These are phyloP conservation scores for Apophysomyces trapeziformis DNA, from an alignment of 371 early-diverging fungal genomes.

Conservation along the genomic window DNA sequence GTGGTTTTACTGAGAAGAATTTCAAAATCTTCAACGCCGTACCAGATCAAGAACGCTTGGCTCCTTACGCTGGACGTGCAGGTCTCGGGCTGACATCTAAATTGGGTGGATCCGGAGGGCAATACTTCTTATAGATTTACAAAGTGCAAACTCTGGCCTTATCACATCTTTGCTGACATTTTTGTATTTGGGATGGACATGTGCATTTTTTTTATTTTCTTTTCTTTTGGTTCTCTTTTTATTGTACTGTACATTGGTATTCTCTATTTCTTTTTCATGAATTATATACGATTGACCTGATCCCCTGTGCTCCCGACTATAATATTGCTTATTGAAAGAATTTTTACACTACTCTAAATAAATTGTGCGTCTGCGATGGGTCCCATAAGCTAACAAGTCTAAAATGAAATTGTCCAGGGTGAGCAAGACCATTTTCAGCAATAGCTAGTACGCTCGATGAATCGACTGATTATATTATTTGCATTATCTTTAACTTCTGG, in stretches of 20 bases:
- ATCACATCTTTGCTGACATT: background rate
- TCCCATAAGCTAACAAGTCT: too few species aligned
- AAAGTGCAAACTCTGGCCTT: background rate
- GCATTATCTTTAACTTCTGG: too few species aligned
- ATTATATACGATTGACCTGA: constrained; percentile 1
- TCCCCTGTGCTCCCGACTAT: background rate
- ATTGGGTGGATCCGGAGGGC: constrained; percentile 47
- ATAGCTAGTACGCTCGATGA: too few species aligned
- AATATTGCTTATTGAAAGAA: background rate
- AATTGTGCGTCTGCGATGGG: background rate
- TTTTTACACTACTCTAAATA: background rate
- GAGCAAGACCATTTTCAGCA: background rate
- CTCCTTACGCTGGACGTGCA: constrained; percentile 26
- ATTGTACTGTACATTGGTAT: constrained; percentile 11
- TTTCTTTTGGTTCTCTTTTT: background rate
- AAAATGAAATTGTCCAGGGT: background rate
- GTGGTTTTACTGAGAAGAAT: constrained; percentile 76
- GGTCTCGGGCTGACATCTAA: constrained; percentile 29
- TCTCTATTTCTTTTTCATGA: constrained; percentile 1
- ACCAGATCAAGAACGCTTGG: constrained; percentile 83
- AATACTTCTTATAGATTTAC: constrained; percentile 48
- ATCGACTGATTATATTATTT: too few species aligned
- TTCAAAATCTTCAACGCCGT: constrained; percentile 97
- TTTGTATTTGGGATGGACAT: constrained; percentile 11
- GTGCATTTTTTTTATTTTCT: background rate